Base-by-base conservation (phyloP, 1,284 basidiomycete genomes). In the Xerocomus amazonicus region DNA sequence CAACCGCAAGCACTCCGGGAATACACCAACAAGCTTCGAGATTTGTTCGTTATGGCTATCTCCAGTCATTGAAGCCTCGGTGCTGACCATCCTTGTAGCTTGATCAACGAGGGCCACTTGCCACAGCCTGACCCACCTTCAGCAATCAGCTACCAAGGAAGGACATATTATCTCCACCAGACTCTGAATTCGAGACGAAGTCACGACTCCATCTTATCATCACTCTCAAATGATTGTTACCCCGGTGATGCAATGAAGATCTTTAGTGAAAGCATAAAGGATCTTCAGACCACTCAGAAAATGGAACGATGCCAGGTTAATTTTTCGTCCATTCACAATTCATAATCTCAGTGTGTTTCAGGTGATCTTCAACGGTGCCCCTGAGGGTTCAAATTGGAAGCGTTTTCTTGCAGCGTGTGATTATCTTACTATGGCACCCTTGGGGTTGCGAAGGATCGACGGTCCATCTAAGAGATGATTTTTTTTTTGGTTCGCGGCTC, bases 241-340 rank as follows among this genome's bases (percentile, higher is more conserved):
- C 26, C 13, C 23, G 43, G 53, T 19, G 40, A 54, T 29, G 34
- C 38, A 6, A 55, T 71, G 31, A 45, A 55, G 35, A 60, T 67
- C 10, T 51, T 70, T 27, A 71, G 56, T 27, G 82, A 84, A 57
- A 76, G 68, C 45, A 58, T 73, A 10, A 54, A 79, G 19, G 81
- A 88, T 58, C 64, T 80, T 26, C 83, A 82, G 59, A 80, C 73
- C 51, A 73, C 74, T 33, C 72, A 81, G 53, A 78, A 75, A 57
- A 70, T 68, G 32, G 72, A 74, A 23, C 60, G 69, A 23, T 86
- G 81, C 65, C 71, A 82, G 74, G 87, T 87, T 64, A 50, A 53
- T 52, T 32, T 16, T 29, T 8, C 6, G 6, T 34, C 38, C 9
- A 6, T 17, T 44, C 16, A 14, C 39, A 10, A 45, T 17, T 45